Conservation (phyloP, 495 filamentous ascomycete species). For the Hypoxylon rickii region DNA sequence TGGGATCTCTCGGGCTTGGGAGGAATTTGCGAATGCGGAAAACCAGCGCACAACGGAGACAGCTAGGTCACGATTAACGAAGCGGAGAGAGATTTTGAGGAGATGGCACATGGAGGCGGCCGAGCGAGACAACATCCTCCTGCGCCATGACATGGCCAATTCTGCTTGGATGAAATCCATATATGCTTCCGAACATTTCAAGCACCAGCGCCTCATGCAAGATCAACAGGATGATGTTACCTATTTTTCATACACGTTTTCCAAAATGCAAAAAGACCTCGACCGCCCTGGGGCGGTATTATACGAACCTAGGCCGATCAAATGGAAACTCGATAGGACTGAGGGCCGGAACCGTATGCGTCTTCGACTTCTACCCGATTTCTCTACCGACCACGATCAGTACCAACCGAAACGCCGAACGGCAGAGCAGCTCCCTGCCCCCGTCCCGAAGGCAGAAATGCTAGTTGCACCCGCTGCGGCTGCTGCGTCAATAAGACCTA, state of each 20-base stretch:
- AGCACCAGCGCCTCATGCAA: constrained; percentile 83
- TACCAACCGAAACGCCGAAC: constrained; percentile 83
- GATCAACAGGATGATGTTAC: constrained; percentile 86
- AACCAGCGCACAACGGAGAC: constrained; percentile 76
- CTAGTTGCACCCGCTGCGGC: constrained; percentile 25
- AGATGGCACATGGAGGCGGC: constrained; percentile 73
- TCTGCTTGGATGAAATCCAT: constrained; percentile 94
- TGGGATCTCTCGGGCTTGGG: constrained; percentile 78
- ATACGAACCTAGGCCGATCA: constrained; percentile 63
- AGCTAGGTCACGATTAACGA: constrained; percentile 66
- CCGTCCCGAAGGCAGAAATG: constrained; percentile 50
- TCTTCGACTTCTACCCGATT: constrained; percentile 78
- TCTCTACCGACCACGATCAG: constrained; percentile 65
- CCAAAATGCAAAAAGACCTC: constrained; percentile 73
- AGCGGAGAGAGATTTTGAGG: constrained; percentile 79
- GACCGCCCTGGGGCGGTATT: constrained; percentile 78
- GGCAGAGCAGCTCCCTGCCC: constrained; percentile 38
- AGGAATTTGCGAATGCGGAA: constrained; percentile 77
- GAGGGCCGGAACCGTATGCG: constrained; percentile 97
- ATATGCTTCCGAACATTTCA: constrained; percentile 86
- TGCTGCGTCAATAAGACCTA: constrained; percentile 23
- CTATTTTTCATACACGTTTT: constrained; percentile 74
- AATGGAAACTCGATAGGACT: constrained; percentile 92
- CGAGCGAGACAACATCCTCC: constrained; percentile 68
- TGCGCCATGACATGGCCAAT: constrained; percentile 80